These are phyloP conservation scores for Blastocladiella emersonii DNA, from an alignment of 371 early-diverging fungal species.

Conservation along the genomic window DNA sequence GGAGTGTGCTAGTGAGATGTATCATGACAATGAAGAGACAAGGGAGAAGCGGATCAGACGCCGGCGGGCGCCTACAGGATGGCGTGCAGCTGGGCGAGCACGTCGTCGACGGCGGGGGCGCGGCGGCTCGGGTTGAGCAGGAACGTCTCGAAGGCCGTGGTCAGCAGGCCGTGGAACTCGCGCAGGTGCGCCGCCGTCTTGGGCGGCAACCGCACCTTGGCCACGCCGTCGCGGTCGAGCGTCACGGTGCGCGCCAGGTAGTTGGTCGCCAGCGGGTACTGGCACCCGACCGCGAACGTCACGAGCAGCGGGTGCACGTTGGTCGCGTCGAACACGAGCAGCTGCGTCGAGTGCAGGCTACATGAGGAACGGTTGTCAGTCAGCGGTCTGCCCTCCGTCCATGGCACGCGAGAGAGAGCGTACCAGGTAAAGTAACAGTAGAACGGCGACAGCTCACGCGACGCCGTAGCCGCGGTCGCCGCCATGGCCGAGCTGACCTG, in stretches of 20 bases:
- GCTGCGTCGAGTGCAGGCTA: not conserved
- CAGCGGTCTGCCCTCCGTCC: too few species aligned
- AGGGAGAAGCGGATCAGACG: too few species aligned
- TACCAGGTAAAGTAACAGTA: slow-evolving; percentile 1
- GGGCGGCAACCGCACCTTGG: not conserved
- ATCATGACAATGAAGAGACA: too few species aligned
- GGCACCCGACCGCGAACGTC: not conserved
- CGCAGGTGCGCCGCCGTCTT: not conserved
- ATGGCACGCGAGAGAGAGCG: too few species aligned
- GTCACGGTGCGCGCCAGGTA: not conserved
- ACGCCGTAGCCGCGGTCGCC: not conserved
- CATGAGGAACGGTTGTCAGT: too few species aligned
- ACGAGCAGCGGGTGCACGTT: not conserved
- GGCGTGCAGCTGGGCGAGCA: too few species aligned
- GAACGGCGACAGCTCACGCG: not conserved
- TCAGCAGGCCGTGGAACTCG: not conserved
- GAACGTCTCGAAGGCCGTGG: too few species aligned
- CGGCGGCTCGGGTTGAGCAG: too few species aligned
- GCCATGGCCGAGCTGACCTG: not conserved
- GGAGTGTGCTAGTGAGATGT: too few species aligned
- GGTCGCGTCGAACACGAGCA: not conserved
- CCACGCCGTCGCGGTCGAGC: not conserved
- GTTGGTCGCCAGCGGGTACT: not conserved
- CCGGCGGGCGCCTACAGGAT: too few species aligned
- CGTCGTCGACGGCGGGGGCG: too few species aligned